Evolutionary conservation across 345 rosid species (phyloP).

Genomic region (Gossypium longicalyx): DNA sequence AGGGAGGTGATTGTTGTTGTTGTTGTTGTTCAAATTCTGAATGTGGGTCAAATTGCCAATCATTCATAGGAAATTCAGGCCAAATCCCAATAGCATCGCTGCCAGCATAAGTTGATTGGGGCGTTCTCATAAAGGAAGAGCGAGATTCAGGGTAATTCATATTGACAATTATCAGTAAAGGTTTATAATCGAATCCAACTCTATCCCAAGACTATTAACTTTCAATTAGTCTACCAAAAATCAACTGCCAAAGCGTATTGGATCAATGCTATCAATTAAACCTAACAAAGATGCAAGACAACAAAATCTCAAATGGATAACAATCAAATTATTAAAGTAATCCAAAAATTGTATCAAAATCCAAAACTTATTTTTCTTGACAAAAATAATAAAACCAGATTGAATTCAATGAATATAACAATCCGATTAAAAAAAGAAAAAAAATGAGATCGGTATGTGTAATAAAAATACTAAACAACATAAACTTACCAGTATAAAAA

Average conservation of each 20-base stretch:
- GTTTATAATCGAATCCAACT: not conserved
- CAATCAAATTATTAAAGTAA: not conserved
- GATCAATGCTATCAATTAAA: not conserved
- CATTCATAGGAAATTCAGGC: constrained; percentile 48
- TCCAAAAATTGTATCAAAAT: not conserved
- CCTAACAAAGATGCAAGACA: not conserved
- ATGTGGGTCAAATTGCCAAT: constrained; percentile 41
- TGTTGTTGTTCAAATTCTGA: constrained; percentile 32
- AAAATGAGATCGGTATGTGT: not conserved
- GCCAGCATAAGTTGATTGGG: constrained; percentile 28
- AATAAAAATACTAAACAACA: not conserved
- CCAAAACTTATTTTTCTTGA: not conserved
- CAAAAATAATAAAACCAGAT: constrained; percentile 4
- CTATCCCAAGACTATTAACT: not conserved
- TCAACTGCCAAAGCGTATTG: not conserved
- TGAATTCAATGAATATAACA: not conserved
- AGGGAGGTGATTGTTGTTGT: constrained; percentile 35
- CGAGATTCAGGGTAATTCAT: constrained; percentile 59
- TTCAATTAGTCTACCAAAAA: not conserved
- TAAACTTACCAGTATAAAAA: not conserved
- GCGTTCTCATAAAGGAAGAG: constrained; percentile 36
- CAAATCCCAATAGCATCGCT: constrained; percentile 53
- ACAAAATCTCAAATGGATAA: not conserved
- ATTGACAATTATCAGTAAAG: not conserved
- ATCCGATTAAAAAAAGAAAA: not conserved